Evolutionary conservation across 495 filamentous ascomycete species (phyloP), one percentile per base, ranked within the genome.

Genomic region (Annulohypoxylon bovei): DNA sequence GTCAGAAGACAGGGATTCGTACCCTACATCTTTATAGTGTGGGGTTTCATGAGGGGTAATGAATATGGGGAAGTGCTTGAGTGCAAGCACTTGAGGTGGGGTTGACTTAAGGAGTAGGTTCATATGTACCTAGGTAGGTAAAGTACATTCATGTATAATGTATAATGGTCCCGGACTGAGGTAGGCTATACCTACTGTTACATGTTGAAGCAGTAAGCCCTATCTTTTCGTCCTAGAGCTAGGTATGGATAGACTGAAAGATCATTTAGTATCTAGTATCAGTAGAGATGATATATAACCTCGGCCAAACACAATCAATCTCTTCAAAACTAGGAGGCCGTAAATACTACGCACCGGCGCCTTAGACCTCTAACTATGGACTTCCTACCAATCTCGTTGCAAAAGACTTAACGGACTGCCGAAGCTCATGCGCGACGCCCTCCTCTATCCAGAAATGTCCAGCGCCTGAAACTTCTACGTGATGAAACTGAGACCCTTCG

Each of bases 401-500:
- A 22, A 53, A 47, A 47, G 50, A 65, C 63, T 63, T 63, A 58
- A 69, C 64, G 81, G 62, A 85, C 84, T 88, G 49, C 76, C 71
- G 60, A 57, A 94, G 80, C 65, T 84, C 79, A 39, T 73, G 67
- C 71, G 86, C 80, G n/a, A 85, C 89, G 4, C 87, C 89, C 4
- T 84, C 73, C 70, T 95, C 91, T 22, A 81, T 76, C 93, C 93
- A 97, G 72, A 97, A 97, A 79, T 97, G 94, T 3, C 91, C 92
- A 7, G 91, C 94, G 4, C 86, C 87, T 18, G 79, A 76, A 46
- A 97, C 84, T 72, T 92, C 88, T 28, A 83, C 80, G 59, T 78
- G 82, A 5, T 77, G 75, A 61, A 90, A 91, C 52, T 67, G 77
- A 33, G 78, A 81, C 25, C 70, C 77, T 11, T 75, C 76, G 0